Evolutionary conservation across 2,329 filamentous ascomycete genomes (phyloP).

Genomic region (Exophiala sp.): DNA sequence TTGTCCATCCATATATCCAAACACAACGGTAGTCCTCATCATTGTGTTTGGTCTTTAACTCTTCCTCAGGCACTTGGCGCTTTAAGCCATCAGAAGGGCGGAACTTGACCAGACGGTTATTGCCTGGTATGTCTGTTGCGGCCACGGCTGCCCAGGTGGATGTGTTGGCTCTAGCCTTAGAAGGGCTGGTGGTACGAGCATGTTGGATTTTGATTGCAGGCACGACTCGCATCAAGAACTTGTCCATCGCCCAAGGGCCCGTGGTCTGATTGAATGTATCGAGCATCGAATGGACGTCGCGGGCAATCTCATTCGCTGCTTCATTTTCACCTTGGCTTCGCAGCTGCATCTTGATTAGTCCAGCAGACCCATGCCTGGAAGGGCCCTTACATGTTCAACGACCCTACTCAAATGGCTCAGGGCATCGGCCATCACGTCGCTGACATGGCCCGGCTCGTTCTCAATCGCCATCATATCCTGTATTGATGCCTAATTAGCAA

Average conservation of each 20-base stretch:
- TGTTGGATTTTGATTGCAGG: conserved; percentile 11
- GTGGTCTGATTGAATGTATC: conserved; percentile 34
- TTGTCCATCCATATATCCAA: conserved; percentile 27
- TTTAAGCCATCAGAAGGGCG: conserved; percentile 26
- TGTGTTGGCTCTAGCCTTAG: conserved; percentile 6
- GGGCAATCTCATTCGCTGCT: conserved; percentile 36
- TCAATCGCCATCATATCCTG: conserved; percentile 25
- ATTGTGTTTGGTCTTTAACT: not conserved
- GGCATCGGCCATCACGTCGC: conserved; percentile 25
- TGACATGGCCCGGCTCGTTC: conserved; percentile 25
- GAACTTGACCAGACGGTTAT: conserved; percentile 29
- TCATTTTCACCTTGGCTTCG: conserved; percentile 31
- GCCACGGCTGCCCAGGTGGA: conserved; percentile 30
- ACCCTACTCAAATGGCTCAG: conserved; percentile 26
- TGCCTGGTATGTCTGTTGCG: conserved; percentile 24
- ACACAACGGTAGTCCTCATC: conserved; percentile 27
- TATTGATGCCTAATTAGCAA: conserved; percentile 21
- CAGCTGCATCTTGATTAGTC: conserved; percentile 31
- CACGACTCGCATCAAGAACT: conserved; percentile 25
- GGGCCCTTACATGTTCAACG: conserved; percentile 28
- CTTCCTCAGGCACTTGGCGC: conserved; percentile 19
- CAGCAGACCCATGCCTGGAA: conserved; percentile 7
- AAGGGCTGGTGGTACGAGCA: conserved; percentile 1
- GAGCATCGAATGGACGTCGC: conserved; percentile 34
- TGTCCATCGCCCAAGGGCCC: conserved; percentile 28